Evolutionary conservation across 1,284 basidiomycete genomes (phyloP).

Genomic region (Trametes pubescens): DNA sequence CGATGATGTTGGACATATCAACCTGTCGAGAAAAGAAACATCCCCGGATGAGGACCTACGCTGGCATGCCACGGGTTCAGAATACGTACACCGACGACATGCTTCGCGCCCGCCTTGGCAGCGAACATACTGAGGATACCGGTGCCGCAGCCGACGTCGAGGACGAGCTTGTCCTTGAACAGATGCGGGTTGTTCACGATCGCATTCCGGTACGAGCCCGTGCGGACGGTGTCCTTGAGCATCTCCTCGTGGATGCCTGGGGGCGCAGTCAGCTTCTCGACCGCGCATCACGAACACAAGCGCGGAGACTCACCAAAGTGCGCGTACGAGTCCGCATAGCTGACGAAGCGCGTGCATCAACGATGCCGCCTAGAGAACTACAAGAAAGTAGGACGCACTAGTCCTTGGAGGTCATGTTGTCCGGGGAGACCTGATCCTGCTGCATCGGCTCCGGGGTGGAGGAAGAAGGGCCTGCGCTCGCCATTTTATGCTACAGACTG

Average conservation of each 20-base stretch:
- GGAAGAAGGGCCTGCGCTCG: constrained; percentile 49
- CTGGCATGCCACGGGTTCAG: constrained; percentile 6
- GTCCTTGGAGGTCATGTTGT: constrained; percentile 79
- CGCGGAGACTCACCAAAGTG: constrained; percentile 78
- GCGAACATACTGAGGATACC: constrained; percentile 99
- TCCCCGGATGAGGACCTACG: neutral
- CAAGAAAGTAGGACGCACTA: constrained; percentile 65
- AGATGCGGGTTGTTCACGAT: constrained; percentile 96
- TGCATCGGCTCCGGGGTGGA: constrained; percentile 46
- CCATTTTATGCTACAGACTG: constrained; percentile 48
- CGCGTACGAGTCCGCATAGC: constrained; percentile 92
- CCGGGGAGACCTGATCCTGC: constrained; percentile 37
- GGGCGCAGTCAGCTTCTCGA: constrained; percentile 5
- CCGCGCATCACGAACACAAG: neutral
- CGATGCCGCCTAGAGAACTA: constrained; percentile 23
- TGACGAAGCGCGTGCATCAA: constrained; percentile 49
- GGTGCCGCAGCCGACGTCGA: constrained; percentile 99
- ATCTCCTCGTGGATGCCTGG: constrained; percentile 97
- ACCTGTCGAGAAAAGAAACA: constrained; percentile 71
- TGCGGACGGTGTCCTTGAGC: constrained; percentile 98
- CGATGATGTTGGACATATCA: constrained; percentile 99
- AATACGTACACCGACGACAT: constrained; percentile 84
- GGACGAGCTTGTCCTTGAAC: constrained; percentile 96
- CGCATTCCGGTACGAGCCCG: constrained; percentile 93
- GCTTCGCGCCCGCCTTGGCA: constrained; percentile 95